Evolutionary conservation across 768 basidiomycete species (phyloP).

Genomic region (Chalciporus sphaerocephalus): DNA sequence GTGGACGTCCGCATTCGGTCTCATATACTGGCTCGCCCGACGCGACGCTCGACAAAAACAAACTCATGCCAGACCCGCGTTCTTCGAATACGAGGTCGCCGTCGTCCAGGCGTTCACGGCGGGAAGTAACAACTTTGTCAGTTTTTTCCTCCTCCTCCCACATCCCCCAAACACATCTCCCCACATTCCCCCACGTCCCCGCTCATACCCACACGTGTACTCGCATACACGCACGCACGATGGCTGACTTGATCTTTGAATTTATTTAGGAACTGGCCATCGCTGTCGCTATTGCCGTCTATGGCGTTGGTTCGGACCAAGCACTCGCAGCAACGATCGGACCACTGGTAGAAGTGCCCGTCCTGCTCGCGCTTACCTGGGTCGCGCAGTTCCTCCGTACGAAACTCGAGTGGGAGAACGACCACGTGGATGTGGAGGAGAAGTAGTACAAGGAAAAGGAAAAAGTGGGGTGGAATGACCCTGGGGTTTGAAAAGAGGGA

Average conservation of each 20-base stretch:
- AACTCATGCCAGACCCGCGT: neutral
- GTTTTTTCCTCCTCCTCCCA: no score
- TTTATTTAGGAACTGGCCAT: conserved; percentile 68
- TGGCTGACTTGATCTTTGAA: neutral
- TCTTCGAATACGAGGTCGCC: conserved; percentile 62
- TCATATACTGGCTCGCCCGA: conserved; percentile 48
- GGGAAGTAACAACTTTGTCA: conserved; percentile 72
- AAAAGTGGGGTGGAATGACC: no score
- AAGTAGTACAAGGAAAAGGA: no score
- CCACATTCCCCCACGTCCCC: no score
- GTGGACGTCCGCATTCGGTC: conserved; percentile 60
- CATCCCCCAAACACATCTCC: no score
- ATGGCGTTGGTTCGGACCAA: conserved; percentile 73
- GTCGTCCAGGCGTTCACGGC: conserved; percentile 79
- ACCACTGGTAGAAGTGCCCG: conserved; percentile 76
- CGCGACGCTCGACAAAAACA: conserved; percentile 21
- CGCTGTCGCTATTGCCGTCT: conserved; percentile 73
- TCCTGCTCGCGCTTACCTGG: conserved; percentile 65
- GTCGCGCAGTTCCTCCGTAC: conserved; percentile 47
- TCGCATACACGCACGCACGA: no score
- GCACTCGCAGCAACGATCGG: conserved; percentile 80
- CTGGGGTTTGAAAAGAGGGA: no score
- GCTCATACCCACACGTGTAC: no score
- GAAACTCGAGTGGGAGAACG: conserved; percentile 38
- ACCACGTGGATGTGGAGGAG: no score